Evolutionary conservation across 2,329 filamentous ascomycete genomes (phyloP).

Genomic region (Grosmannia huntii): DNA sequence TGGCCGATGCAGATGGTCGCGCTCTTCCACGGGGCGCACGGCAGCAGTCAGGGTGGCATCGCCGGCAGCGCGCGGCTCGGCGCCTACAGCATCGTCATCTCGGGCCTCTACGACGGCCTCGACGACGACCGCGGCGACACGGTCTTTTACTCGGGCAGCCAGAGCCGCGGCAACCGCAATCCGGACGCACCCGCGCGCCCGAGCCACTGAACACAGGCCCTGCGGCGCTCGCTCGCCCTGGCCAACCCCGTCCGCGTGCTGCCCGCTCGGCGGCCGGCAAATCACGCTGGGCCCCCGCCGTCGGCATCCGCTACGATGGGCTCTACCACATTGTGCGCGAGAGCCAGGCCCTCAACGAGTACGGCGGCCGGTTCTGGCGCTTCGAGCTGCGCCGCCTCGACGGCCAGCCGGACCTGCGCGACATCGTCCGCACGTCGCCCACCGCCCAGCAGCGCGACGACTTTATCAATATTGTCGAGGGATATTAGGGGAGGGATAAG

Average conservation of each 20-base stretch:
- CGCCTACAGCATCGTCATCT: constrained; percentile 41
- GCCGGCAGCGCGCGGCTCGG: constrained; percentile 30
- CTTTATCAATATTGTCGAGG: constrained; percentile 9
- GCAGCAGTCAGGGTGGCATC: constrained; percentile 35
- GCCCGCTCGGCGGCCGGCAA: constrained; percentile 12
- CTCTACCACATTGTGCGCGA: constrained; percentile 17
- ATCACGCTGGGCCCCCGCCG: constrained; percentile 9
- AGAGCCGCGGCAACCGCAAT: constrained; percentile 7
- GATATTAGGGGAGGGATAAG: constrained; percentile 7
- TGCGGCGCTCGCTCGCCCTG: constrained; percentile 10
- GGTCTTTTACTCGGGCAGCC: constrained; percentile 17
- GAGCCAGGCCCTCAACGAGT: constrained; percentile 5
- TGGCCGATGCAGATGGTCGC: constrained; percentile 39
- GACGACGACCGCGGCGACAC: constrained; percentile 15
- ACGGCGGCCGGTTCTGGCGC: constrained; percentile 8
- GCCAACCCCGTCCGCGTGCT: constrained; percentile 18
- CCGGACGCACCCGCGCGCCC: neutral
- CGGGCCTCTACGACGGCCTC: constrained; percentile 13
- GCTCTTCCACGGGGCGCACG: constrained; percentile 41
- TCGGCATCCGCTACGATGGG: constrained; percentile 24
- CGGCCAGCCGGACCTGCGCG: constrained; percentile 10
- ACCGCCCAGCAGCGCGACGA: constrained; percentile 8
- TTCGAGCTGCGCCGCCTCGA: constrained; percentile 14
- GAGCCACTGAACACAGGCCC: constrained; percentile 10
- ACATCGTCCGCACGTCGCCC: constrained; percentile 8